A percentile compares a stretch with the other conserved stretches of the same genome.
Conservation (phyloP, 805 yeast genomes). For the Osmozyma mogii region DNA sequence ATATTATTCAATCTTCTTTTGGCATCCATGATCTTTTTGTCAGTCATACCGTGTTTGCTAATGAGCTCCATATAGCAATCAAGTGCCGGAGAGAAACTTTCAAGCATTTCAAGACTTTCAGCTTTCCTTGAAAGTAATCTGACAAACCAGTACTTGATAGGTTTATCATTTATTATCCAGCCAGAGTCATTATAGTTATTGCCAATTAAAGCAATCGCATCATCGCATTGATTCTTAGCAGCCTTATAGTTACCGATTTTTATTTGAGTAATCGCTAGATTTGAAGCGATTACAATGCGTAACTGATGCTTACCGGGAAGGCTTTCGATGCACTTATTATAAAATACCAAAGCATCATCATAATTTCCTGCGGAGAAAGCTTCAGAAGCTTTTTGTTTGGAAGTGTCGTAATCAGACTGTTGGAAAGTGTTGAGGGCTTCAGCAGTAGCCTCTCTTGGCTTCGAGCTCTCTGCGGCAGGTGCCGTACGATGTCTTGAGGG, state of each 20-base stretch:
- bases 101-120: conserved; percentile 77
- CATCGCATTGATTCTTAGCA: conserved; percentile 39
- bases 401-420: conserved; percentile 37
- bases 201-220: conserved; percentile 35
- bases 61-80: conserved; percentile 54
- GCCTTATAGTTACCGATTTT: conserved; percentile 64
- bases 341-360: conserved; percentile 51
- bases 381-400: conserved; percentile 49
- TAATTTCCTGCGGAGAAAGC: conserved; percentile 82
- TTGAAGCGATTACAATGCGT: conserved; percentile 63
- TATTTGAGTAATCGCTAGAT: conserved; percentile 55
- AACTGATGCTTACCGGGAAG: conserved; percentile 61
- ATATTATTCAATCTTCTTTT: conserved; percentile 68
- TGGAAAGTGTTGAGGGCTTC: conserved; percentile 30
- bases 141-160: conserved; percentile 62
- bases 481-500: conserved; percentile 15
- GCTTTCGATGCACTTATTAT: conserved; percentile 39
- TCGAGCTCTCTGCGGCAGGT: background rate
- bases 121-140: conserved; percentile 68
- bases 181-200: conserved; percentile 17
- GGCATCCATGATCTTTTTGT: conserved; percentile 65
- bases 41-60: conserved; percentile 53
- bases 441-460: conserved; percentile 7
- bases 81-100: conserved; percentile 59
- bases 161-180: conserved; percentile 38